Percentiles rank a stretch among this genome's conserved stretches.
Evolutionary conservation across 2,329 filamentous ascomycete genomes (phyloP).

Genomic region (Hirsutella thompsonii): DNA sequence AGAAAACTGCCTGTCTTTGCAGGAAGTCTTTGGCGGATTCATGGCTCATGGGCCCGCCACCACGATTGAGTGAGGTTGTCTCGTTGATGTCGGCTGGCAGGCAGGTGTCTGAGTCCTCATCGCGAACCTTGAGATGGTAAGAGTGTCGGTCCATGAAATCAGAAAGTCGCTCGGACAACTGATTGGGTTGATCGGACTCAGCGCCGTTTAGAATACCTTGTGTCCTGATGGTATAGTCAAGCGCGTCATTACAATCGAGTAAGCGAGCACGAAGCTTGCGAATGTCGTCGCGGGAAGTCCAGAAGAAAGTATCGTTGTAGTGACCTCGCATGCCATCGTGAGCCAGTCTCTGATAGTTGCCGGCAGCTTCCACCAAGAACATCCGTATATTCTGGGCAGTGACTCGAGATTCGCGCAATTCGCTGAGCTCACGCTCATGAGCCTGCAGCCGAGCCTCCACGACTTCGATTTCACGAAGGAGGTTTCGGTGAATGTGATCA

Average conservation of each 20-base stretch:
- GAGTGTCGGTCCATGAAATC: slow-evolving; percentile 10
- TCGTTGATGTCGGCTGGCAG: slow-evolving; percentile 16
- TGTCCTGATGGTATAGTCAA: slow-evolving; percentile 13
- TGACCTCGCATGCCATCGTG: slow-evolving; percentile 14
- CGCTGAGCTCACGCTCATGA: slow-evolving; percentile 7
- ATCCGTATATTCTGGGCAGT: slow-evolving; percentile 13
- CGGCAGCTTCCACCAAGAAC: slow-evolving; percentile 22
- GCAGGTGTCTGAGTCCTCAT: slow-evolving; percentile 4
- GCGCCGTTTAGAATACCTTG: slow-evolving; percentile 10
- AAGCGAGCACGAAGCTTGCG: slow-evolving; percentile 17
- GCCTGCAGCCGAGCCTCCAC: slow-evolving; percentile 13
- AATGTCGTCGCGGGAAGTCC: slow-evolving; percentile 5
- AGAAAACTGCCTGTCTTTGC: slow-evolving; percentile 22
- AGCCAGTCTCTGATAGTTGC: slow-evolving; percentile 18
- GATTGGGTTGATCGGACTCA: neutral
- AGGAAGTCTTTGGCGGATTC: slow-evolving; percentile 26
- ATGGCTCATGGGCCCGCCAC: slow-evolving; percentile 20
- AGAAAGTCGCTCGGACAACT: slow-evolving; percentile 14
- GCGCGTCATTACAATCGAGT: slow-evolving; percentile 15
- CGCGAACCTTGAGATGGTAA: slow-evolving; percentile 13
- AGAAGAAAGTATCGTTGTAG: slow-evolving; percentile 25
- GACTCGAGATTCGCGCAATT: slow-evolving; percentile 10
- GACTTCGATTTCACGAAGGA: slow-evolving; percentile 12
- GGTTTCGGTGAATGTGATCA: slow-evolving; percentile 14
- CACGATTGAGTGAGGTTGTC: slow-evolving; percentile 23